phyloP scores from a whole-genome alignment of 208 protist genomes.

The Trypanosoma melophagium region DNA sequence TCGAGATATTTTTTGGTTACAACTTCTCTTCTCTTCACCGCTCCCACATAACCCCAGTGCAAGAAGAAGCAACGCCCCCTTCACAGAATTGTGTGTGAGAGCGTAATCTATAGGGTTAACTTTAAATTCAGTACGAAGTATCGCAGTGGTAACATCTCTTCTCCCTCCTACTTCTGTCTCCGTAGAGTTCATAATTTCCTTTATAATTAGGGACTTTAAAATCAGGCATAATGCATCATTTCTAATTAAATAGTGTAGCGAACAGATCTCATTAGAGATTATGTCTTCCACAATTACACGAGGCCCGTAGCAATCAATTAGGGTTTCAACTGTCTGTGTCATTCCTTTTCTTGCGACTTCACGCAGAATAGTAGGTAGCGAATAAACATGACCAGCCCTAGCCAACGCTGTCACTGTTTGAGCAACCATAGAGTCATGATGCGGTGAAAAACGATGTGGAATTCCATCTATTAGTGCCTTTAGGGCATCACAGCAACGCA shows the following conservation, averaged over 20 bases:
- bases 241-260: constrained; percentile 54
- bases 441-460: constrained; percentile 16
- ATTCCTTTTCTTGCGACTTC: constrained; percentile 43
- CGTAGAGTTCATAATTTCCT: constrained; percentile 26
- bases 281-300: constrained; percentile 50
- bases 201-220: constrained; percentile 54
- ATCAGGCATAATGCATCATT: constrained; percentile 30
- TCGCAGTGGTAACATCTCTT: background rate
- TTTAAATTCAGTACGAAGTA: constrained; percentile 26
- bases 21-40: constrained; percentile 21
- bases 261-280: constrained; percentile 34
- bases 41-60: constrained; percentile 46
- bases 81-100: constrained; percentile 39
- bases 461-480: constrained; percentile 43
- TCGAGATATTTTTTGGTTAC: constrained; percentile 6
- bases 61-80: constrained; percentile 59
- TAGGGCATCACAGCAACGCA: constrained; percentile 46
- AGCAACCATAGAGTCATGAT: constrained; percentile 35
- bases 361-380: constrained; percentile 45
- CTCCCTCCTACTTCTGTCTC: constrained; percentile 18
- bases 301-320: constrained; percentile 68
- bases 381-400: constrained; percentile 56
- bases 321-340: constrained; percentile 32
- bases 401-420: constrained; percentile 40
- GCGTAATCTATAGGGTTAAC: constrained; percentile 61